phyloP scores from a whole-genome alignment of 2,329 filamentous ascomycete species.

The Hysterium pulicare region DNA sequence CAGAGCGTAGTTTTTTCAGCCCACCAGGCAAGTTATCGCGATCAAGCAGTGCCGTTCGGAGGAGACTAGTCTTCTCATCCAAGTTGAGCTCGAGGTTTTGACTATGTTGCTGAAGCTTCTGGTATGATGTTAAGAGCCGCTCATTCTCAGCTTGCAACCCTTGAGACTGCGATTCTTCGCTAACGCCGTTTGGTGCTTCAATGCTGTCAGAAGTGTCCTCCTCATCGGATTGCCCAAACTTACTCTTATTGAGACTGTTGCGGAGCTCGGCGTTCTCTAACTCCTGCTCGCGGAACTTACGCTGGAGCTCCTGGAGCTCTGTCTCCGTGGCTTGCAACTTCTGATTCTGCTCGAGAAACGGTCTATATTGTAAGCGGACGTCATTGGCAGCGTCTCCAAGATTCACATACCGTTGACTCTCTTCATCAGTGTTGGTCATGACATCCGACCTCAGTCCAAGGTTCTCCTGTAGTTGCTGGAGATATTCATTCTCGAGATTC shows the following conservation, averaged over 20 bases:
- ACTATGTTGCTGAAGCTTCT: constrained; percentile 31
- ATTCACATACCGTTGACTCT: constrained; percentile 25
- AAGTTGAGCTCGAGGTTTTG: constrained; percentile 33
- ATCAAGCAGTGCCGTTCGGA: constrained; percentile 31
- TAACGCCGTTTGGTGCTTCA: constrained; percentile 24
- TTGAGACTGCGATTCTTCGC: constrained; percentile 26
- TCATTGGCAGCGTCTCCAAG: neutral
- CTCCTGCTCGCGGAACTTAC: constrained; percentile 33
- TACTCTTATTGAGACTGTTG: constrained; percentile 35
- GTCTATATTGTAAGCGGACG: constrained; percentile 12
- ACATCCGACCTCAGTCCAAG: constrained; percentile 36
- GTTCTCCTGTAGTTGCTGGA: constrained; percentile 42
- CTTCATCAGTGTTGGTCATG: constrained; percentile 33
- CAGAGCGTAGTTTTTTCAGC: constrained; percentile 28
- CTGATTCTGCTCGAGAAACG: constrained; percentile 38
- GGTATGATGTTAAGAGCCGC: constrained; percentile 31
- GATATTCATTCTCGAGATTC: constrained; percentile 38
- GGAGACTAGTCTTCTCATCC: constrained; percentile 33
- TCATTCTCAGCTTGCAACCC: constrained; percentile 34
- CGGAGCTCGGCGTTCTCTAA: constrained; percentile 33
- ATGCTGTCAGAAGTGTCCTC: neutral
- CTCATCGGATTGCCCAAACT: constrained; percentile 1
- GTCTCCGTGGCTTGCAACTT: constrained; percentile 34
- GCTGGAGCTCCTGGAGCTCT: constrained; percentile 33
- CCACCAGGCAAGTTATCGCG: constrained; percentile 30